A percentile compares a stretch with the other conserved stretches of the same genome.
Conservation (phyloP, 1,139 yeast genomes). For the Protomyces inundatus region DNA sequence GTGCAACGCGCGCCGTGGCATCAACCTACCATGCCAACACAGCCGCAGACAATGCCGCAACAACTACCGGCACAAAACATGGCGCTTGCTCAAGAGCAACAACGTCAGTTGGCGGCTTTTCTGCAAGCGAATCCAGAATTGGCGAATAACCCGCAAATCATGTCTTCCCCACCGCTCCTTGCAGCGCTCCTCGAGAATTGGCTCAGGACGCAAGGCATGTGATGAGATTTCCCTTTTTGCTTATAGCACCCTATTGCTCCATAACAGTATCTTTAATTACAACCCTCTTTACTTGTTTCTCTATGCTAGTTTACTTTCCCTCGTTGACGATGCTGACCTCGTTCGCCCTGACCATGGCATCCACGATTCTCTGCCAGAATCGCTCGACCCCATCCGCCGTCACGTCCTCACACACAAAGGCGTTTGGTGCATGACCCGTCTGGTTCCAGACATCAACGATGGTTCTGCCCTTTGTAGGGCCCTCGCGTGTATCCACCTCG, state of each 20-base stretch:
- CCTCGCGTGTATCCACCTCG: constrained; percentile 35
- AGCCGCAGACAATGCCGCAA: not conserved
- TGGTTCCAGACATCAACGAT: constrained; percentile 38
- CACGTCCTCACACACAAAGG: constrained; percentile 38
- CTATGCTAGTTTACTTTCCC: too few species aligned
- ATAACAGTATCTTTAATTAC: too few species aligned
- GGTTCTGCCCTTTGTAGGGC: constrained; percentile 26
- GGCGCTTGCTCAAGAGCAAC: constrained; percentile 10
- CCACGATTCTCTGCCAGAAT: constrained; percentile 52
- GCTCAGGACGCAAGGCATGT: constrained; percentile 12
- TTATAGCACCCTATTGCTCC: not conserved
- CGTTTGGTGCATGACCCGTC: constrained; percentile 41
- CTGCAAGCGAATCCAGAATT: constrained; percentile 18
- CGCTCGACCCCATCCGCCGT: constrained; percentile 23
- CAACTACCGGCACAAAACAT: not conserved
- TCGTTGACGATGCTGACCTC: not conserved
- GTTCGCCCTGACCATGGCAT: constrained; percentile 40
- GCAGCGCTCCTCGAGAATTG: constrained; percentile 12
- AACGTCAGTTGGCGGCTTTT: constrained; percentile 11
- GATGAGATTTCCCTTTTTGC: not conserved
- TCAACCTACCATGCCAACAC: not conserved
- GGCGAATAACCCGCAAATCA: constrained; percentile 13
- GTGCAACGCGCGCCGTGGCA: not conserved
- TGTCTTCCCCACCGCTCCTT: constrained; percentile 19
- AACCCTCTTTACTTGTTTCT: too few species aligned